Conservation (phyloP, 331 rosid genomes). For the Erythrophleum ivorense region DNA sequence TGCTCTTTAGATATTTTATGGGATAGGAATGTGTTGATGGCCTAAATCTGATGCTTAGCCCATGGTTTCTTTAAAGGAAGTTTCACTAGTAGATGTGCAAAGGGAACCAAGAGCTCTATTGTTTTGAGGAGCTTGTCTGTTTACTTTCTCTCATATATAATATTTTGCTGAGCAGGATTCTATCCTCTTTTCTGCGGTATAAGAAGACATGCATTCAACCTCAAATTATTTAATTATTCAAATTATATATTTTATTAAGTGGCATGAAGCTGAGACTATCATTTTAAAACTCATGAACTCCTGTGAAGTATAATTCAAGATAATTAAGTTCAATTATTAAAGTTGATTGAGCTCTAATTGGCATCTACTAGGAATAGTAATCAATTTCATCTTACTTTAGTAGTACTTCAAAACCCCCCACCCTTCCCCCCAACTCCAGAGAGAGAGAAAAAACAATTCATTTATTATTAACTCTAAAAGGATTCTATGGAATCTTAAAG, state of each 20-base stretch:
- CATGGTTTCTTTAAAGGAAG: constrained; percentile 25
- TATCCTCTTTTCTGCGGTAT: neutral
- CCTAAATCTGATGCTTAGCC: neutral
- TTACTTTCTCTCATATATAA: neutral
- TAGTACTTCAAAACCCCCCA: constrained; percentile 7
- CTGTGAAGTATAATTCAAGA: constrained; percentile 16
- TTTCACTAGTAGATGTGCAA: neutral
- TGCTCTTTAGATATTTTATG: constrained; percentile 15
- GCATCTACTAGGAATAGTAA: constrained; percentile 24
- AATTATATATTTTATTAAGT: constrained; percentile 18
- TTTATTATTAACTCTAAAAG: constrained; percentile 13
- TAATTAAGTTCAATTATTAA: constrained; percentile 1
- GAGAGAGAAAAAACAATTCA: neutral
- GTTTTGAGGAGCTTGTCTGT: neutral
- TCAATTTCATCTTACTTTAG: constrained; percentile 16
- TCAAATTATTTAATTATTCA: constrained; percentile 24
- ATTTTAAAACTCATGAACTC: constrained; percentile 18
- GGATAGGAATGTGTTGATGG: constrained; percentile 12
- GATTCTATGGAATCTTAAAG: constrained; percentile 24
- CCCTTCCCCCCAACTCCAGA: neutral
- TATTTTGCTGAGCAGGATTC: neutral
- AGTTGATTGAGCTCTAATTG: constrained; percentile 24
- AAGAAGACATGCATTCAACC: constrained; percentile 27
- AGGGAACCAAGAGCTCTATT: neutral
- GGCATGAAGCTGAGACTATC: constrained; percentile 21